A percentile compares a stretch with the other conserved stretches of the same genome.
Conservation (phyloP, 169 alveolate genomes). For the Plasmodium chabaudi region DNA sequence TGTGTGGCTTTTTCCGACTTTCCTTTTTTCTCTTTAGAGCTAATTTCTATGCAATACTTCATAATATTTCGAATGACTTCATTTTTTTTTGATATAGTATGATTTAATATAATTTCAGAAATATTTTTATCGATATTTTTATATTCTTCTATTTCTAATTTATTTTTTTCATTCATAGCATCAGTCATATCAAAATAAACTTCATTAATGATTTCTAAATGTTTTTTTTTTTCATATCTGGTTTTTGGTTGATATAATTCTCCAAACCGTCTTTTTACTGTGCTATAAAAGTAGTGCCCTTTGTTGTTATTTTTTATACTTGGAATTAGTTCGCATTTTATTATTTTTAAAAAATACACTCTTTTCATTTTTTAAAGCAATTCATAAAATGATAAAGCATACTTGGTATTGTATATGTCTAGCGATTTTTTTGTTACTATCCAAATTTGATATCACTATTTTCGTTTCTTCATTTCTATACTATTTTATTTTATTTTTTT, state of each 20-base stretch:
- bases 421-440: no score
- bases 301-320: conserved; percentile 12
- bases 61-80: conserved; percentile 35
- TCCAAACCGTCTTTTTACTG: conserved; percentile 50
- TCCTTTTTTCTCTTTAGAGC: conserved; percentile 4
- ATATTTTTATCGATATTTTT: conserved; percentile 36
- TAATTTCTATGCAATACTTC: conserved; percentile 60
- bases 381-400: no score
- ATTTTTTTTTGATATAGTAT: conserved; percentile 47
- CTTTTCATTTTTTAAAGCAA: neutral
- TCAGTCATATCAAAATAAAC: conserved; percentile 71
- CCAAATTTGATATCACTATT: no score
- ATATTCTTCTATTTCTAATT: conserved; percentile 56
- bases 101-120: conserved; percentile 44
- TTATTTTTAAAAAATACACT: neutral
- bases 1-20: neutral
- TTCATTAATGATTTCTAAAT: conserved; percentile 52
- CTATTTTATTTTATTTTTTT: no score
- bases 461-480: no score
- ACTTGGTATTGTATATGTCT: no score
- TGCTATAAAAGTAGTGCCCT: conserved; percentile 1
- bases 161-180: conserved; percentile 62
- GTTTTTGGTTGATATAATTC: conserved; percentile 63
- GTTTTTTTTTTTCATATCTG: conserved; percentile 45
- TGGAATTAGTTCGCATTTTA: neutral